These are phyloP conservation scores for Phoma sp. DNA, from an alignment of 2,329 filamentous ascomycete genomes.

Conservation along the genomic window DNA sequence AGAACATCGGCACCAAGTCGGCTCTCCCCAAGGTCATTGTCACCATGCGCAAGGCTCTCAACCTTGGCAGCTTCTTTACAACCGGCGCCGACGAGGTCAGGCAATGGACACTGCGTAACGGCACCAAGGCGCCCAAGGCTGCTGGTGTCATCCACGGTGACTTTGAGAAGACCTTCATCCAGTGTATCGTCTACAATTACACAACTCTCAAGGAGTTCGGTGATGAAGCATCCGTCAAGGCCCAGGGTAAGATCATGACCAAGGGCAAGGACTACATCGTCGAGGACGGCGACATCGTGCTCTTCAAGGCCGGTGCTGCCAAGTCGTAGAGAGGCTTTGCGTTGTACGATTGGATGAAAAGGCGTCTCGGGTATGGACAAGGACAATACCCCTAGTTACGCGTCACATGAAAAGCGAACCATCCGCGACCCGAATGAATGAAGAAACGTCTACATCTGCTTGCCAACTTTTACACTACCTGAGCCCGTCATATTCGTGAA, in stretches of 20 bases:
- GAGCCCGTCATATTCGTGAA: background rate
- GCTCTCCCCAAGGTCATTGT: constrained; percentile 88
- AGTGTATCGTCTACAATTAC: constrained; percentile 94
- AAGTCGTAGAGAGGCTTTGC: constrained; percentile 61
- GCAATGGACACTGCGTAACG: constrained; percentile 96
- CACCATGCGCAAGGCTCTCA: constrained; percentile 90
- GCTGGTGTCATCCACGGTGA: constrained; percentile 98
- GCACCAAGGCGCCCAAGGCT: constrained; percentile 95
- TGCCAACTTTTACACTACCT: background rate
- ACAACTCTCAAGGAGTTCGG: constrained; percentile 79
- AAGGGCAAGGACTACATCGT: constrained; percentile 98
- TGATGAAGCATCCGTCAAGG: constrained; percentile 85
- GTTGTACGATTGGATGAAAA: background rate
- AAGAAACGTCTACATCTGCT: constrained; percentile 17
- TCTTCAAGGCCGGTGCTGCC: constrained; percentile 89
- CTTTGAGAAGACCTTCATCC: constrained; percentile 99
- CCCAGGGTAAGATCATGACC: constrained; percentile 95
- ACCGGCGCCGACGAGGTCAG: constrained; percentile 93
- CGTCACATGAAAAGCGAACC: constrained; percentile 26
- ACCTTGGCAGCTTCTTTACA: constrained; percentile 96
- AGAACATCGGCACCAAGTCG: constrained; percentile 84
- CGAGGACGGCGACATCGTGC: constrained; percentile 79
- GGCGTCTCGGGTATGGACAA: constrained; percentile 8
- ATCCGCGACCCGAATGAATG: constrained; percentile 26
- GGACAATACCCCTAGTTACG: constrained; percentile 20